phyloP scores from a whole-genome alignment of 352 stramenopile genomes.

The Globisporangium orthogonon region DNA sequence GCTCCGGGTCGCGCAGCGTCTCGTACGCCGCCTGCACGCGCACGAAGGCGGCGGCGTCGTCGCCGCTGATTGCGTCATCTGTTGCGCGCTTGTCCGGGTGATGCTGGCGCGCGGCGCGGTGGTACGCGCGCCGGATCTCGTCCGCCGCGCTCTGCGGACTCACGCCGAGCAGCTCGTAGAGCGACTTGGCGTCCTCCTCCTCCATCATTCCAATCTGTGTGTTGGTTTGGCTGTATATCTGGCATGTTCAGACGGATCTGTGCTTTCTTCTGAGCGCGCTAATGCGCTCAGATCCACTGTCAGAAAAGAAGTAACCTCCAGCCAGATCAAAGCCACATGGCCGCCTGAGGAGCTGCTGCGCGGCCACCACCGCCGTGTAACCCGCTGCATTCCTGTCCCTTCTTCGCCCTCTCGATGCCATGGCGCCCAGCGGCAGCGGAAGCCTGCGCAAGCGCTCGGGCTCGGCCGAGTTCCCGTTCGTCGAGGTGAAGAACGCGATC shows the following conservation, averaged over 20 bases:
- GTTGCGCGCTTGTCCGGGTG: constrained; percentile 58
- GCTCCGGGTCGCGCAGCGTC: constrained; percentile 35
- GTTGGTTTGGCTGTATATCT: too few species aligned
- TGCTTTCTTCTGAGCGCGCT: too few species aligned
- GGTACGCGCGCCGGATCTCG: constrained; percentile 67
- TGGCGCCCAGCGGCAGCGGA: too few species aligned
- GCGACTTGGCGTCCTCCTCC: constrained; percentile 10
- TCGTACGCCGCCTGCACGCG: constrained; percentile 67
- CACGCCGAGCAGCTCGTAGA: constrained; percentile 59
- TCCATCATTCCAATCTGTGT: too few species aligned
- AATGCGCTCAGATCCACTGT: too few species aligned
- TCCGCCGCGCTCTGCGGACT: constrained; percentile 33
- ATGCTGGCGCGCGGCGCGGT: constrained; percentile 41
- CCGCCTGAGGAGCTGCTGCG: too few species aligned
- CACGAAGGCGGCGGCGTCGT: constrained; percentile 34
- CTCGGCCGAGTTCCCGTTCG: constrained; percentile 38
- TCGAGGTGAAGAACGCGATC: constrained; percentile 50
- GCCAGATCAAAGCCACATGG: too few species aligned
- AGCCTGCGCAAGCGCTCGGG: constrained; percentile 22
- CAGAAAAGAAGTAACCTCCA: too few species aligned
- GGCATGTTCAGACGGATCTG: too few species aligned
- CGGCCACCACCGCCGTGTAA: neutral
- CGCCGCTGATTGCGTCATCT: neutral
- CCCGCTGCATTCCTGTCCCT: neutral
- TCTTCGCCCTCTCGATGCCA: too few species aligned